A percentile compares a stretch with the other conserved stretches of the same genome.
Evolutionary conservation across 176 grass and related monocot genomes (phyloP).

Genomic region (Triticum timopheevii): DNA sequence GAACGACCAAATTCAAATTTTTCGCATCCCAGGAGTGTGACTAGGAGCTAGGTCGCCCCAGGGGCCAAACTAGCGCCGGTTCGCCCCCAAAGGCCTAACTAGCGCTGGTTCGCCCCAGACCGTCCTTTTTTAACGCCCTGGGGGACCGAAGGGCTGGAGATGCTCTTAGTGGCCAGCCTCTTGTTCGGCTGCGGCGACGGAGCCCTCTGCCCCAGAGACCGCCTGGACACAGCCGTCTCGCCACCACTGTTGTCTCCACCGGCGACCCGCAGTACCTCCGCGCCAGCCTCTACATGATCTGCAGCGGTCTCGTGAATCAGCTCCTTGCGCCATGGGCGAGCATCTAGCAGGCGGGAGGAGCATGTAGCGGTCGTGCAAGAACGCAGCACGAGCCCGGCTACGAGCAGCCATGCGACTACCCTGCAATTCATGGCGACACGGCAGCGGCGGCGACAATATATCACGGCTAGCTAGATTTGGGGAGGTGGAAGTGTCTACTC

Average conservation of each 20-base stretch:
- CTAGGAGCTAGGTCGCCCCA: too few species aligned
- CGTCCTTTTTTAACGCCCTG: too few species aligned
- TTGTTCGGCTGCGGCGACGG: background rate
- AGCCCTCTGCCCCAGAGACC: background rate
- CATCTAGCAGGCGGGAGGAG: background rate
- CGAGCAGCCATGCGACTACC: background rate
- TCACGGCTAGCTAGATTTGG: background rate
- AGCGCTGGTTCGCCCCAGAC: too few species aligned
- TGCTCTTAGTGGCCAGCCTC: background rate
- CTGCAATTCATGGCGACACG: background rate
- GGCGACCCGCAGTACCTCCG: background rate
- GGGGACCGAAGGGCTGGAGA: too few species aligned
- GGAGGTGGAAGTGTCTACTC: background rate
- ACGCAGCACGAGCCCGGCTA: background rate
- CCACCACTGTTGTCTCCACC: too few species aligned
- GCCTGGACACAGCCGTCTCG: background rate
- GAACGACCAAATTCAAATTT: too few species aligned
- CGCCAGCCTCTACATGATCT: background rate
- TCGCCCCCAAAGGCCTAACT: too few species aligned
- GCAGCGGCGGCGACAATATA: background rate
- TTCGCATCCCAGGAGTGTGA: too few species aligned
- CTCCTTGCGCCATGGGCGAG: background rate
- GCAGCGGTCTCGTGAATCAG: background rate
- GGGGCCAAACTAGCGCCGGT: too few species aligned
- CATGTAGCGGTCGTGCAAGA: background rate